These are phyloP conservation scores for Pachyrhizus erosus DNA, from an alignment of 306 rosid species.

Conservation along the genomic window DNA sequence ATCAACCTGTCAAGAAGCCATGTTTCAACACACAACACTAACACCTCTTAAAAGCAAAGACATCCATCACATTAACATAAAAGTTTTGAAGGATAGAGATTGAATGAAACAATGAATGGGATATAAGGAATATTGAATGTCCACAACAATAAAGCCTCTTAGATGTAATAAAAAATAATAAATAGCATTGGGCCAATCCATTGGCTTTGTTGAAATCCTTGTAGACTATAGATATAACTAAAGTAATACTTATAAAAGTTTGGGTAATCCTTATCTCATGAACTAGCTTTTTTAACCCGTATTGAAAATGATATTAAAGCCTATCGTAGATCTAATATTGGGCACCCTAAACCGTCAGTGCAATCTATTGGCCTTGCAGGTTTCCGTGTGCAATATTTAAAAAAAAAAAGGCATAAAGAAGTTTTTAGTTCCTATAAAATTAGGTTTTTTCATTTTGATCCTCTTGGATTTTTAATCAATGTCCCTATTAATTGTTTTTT, in stretches of 20 bases:
- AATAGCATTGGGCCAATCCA: no score
- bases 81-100: background rate
- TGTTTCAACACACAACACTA: constrained; percentile 37
- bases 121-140: constrained; percentile 5
- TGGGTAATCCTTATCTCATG: background rate
- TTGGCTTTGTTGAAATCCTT: background rate
- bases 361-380: no score
- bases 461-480: no score
- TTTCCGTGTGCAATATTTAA: no score
- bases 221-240: background rate
- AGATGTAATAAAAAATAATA: background rate
- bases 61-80: background rate
- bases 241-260: background rate
- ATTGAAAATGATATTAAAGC: no score
- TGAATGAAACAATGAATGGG: constrained; percentile 7
- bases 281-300: background rate
- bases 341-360: no score
- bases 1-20: constrained; percentile 69
- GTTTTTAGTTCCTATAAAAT: no score
- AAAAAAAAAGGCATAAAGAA: no score
- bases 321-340: background rate
- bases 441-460: no score
- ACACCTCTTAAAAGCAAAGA: background rate
- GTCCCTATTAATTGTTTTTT: no score
- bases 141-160: constrained; percentile 6